Evolutionary conservation across 2,329 filamentous ascomycete species (phyloP).

Genomic region (Fusarium caatingaense): DNA sequence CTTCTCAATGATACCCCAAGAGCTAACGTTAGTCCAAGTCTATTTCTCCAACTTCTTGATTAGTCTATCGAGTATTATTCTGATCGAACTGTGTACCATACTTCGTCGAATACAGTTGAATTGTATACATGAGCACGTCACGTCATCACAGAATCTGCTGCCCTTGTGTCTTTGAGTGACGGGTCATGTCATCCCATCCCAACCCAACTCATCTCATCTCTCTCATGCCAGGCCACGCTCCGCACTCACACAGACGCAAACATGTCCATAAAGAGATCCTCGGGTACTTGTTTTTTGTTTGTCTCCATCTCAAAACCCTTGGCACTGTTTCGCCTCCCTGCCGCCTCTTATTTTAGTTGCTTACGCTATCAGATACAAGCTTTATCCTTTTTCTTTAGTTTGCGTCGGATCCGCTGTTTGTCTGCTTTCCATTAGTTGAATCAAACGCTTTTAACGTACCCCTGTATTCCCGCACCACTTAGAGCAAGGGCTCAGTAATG

Average conservation of each 20-base stretch:
- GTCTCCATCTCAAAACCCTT: constrained; percentile 3
- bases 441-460: neutral
- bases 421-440: constrained; percentile 6
- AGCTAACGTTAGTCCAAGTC: neutral
- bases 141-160: neutral
- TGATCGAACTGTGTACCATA: constrained; percentile 10
- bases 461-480: constrained; percentile 19
- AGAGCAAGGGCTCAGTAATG: neutral
- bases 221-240: constrained; percentile 33
- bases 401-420: constrained; percentile 28
- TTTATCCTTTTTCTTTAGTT: neutral
- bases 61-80: constrained; percentile 7
- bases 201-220: constrained; percentile 29
- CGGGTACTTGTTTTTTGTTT: constrained; percentile 25
- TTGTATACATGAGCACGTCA: constrained; percentile 23
- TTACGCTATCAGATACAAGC: neutral
- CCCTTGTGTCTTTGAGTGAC: constrained; percentile 24
- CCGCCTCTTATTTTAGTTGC: constrained; percentile 1
- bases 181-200: constrained; percentile 35
- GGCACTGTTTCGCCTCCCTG: neutral
- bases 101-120: constrained; percentile 25
- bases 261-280: constrained; percentile 23
- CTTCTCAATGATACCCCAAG: neutral
- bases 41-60: constrained; percentile 4
- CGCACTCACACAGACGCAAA: constrained; percentile 38